phyloP scores from a whole-genome alignment of 768 basidiomycete species.

The Russula griseocarnosa region DNA sequence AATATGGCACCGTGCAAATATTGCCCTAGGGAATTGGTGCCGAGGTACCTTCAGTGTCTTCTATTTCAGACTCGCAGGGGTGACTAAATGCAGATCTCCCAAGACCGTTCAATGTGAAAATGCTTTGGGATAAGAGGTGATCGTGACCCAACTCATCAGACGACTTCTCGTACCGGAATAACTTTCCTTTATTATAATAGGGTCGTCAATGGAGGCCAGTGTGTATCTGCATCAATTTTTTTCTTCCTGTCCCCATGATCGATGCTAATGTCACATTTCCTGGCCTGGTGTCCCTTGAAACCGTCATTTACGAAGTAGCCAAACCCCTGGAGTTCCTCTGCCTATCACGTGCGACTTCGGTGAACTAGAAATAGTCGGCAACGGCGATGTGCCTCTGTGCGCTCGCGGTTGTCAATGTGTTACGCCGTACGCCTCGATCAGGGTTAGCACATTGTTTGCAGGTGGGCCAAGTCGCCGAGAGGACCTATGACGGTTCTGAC shows the following conservation, averaged over 20 bases:
- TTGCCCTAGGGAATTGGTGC: background rate
- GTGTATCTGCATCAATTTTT: conserved; percentile 1
- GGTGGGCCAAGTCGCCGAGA: too few relatives aligned
- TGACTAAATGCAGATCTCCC: background rate
- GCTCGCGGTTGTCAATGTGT: conserved; percentile 6
- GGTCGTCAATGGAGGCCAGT: conserved; percentile 1
- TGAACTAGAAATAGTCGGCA: too few relatives aligned
- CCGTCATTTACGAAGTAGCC: background rate
- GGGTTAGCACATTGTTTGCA: conserved; percentile 14
- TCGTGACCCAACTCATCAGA: background rate
- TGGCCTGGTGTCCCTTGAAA: conserved; percentile 6
- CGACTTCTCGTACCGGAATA: background rate
- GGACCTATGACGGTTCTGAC: background rate
- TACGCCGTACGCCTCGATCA: background rate
- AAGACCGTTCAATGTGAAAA: background rate
- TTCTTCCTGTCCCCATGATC: background rate
- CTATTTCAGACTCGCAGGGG: background rate
- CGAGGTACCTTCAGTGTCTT: background rate
- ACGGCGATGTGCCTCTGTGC: background rate
- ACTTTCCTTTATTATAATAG: background rate
- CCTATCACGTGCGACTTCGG: too few relatives aligned
- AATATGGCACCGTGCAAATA: background rate
- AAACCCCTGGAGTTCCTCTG: too few relatives aligned
- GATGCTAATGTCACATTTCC: background rate
- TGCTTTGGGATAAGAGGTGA: background rate